phyloP scores from a whole-genome alignment of 257 asterid genomes.

The Fraxinus cuspidata region DNA sequence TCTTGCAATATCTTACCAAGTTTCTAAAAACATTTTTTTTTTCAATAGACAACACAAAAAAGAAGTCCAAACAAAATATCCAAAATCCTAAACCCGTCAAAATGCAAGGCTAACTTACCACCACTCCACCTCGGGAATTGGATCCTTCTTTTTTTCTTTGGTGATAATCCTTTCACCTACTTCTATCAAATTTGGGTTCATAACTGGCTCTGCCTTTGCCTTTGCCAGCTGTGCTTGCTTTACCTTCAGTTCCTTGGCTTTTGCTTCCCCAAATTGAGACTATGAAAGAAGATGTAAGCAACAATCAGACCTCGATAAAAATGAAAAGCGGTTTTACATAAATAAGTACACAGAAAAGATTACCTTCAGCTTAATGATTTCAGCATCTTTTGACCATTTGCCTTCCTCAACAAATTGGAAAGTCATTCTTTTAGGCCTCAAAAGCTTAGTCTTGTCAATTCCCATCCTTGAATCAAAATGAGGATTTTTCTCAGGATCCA shows the following conservation, averaged over 20 bases:
- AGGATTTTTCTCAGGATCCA: slow-evolving; percentile 85
- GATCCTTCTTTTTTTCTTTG: slow-evolving; percentile 79
- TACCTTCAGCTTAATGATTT: slow-evolving; percentile 77
- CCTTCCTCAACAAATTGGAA: slow-evolving; percentile 99
- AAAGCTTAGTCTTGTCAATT: slow-evolving; percentile 70
- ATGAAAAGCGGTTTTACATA: slow-evolving; percentile 4
- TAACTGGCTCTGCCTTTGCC: slow-evolving; percentile 88
- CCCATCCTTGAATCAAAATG: slow-evolving; percentile 88
- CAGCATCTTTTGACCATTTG: slow-evolving; percentile 95
- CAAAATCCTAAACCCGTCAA: slow-evolving; percentile 13
- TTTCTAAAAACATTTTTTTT: neutral
- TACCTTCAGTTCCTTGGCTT: slow-evolving; percentile 80
- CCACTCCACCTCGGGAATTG: slow-evolving; percentile 98
- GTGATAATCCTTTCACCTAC: slow-evolving; percentile 79
- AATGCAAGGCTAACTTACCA: slow-evolving; percentile 60
- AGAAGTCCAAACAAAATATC: neutral
- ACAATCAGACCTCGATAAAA: slow-evolving; percentile 19
- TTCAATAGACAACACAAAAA: neutral
- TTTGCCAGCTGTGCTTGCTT: slow-evolving; percentile 92
- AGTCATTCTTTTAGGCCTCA: slow-evolving; percentile 81
- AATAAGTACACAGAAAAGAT: neutral
- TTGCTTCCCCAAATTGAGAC: slow-evolving; percentile 96
- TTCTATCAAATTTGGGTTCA: slow-evolving; percentile 93
- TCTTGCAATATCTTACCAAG: slow-evolving; percentile 4
- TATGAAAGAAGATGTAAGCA: slow-evolving; percentile 26